phyloP scores from a whole-genome alignment of 176 grass and related monocot species.

The Triticum timopheevii region DNA sequence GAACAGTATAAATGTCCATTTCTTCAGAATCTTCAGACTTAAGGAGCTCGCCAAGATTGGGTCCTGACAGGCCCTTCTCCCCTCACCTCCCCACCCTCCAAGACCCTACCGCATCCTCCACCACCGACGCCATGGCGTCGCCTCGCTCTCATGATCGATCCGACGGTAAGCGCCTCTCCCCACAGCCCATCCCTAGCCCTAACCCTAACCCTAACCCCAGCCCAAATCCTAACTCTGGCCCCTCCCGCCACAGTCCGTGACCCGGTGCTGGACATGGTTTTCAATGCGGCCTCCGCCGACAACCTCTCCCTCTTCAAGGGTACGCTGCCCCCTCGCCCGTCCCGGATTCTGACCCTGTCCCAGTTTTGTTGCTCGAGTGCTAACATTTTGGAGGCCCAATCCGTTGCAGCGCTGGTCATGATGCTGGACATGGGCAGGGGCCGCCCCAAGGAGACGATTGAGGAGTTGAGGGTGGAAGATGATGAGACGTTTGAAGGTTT shows the following conservation, averaged over 20 bases:
- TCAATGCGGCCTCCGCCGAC: background rate
- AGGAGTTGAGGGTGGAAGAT: background rate
- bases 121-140: background rate
- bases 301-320: background rate
- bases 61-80: too few species aligned
- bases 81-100: background rate
- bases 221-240: background rate
- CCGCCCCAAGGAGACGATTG: background rate
- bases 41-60: too few species aligned
- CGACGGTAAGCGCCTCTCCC: background rate
- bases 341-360: background rate
- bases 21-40: too few species aligned
- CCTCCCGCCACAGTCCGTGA: background rate
- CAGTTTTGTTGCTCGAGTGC: background rate
- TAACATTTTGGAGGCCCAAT: background rate
- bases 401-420: background rate
- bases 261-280: background rate
- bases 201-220: background rate
- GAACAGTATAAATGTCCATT: too few species aligned
- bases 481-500: background rate
- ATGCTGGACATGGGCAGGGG: conserved; percentile 6
- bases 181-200: background rate
- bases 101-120: background rate
- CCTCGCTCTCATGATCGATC: background rate
- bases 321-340: background rate